phyloP scores from a whole-genome alignment of 148 eudicot genomes.

The Heliamphora exappendiculata region DNA sequence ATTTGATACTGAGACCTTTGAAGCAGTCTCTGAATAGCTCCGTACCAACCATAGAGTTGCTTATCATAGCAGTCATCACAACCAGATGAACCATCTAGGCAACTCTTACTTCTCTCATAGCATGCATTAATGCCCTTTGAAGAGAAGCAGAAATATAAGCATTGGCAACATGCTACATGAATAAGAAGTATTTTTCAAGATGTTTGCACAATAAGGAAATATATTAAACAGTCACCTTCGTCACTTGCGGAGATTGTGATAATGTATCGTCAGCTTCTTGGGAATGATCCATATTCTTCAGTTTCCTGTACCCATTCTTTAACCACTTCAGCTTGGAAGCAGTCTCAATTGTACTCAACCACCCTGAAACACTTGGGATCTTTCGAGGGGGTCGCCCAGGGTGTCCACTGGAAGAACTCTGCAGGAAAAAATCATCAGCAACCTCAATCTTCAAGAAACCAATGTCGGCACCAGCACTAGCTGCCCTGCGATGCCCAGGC shows the following conservation, averaged over 20 bases:
- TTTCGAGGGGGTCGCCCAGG: constrained; percentile 41
- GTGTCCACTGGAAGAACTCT: constrained; percentile 25
- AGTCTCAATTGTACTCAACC: constrained; percentile 52
- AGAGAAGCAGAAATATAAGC: constrained; percentile 13
- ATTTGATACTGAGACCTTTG: constrained; percentile 77
- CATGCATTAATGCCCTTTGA: constrained; percentile 35
- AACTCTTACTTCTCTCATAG: constrained; percentile 59
- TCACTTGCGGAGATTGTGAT: constrained; percentile 37
- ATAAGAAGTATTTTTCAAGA: not conserved
- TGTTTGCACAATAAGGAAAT: not conserved
- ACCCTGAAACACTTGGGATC: constrained; percentile 58
- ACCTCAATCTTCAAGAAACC: constrained; percentile 53
- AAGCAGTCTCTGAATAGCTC: constrained; percentile 63
- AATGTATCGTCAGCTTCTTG: constrained; percentile 44
- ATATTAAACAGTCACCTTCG: constrained; percentile 31
- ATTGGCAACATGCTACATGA: constrained; percentile 11
- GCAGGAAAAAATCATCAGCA: constrained; percentile 32
- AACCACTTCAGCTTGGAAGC: constrained; percentile 47
- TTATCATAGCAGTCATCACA: constrained; percentile 60
- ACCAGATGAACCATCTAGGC: constrained; percentile 49
- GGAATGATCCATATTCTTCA: constrained; percentile 41
- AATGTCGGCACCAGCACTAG: constrained; percentile 75
- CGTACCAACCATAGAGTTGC: constrained; percentile 74
- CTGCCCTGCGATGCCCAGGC: constrained; percentile 62
- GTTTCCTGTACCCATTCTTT: constrained; percentile 62